phyloP scores from a whole-genome alignment of 2,329 filamentous ascomycete genomes.

The Neocucurbitaria cava region DNA sequence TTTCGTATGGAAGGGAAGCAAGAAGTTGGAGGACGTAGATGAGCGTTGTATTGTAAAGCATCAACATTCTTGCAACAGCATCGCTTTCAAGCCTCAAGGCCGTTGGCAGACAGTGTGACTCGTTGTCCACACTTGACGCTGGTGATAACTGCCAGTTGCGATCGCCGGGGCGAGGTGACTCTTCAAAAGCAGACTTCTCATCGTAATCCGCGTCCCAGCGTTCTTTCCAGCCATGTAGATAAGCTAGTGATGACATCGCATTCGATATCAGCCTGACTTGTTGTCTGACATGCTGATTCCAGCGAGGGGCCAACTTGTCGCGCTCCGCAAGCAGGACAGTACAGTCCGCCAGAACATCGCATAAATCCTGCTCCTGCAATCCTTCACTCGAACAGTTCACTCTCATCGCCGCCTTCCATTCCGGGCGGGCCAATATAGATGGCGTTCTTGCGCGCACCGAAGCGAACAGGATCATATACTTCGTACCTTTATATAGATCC shows the following conservation, averaged over 20 bases:
- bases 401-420: constrained; percentile 33
- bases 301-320: constrained; percentile 7
- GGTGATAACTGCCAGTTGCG: background rate
- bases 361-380: constrained; percentile 32
- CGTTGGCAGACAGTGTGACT: background rate
- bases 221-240: constrained; percentile 14
- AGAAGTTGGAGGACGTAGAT: constrained; percentile 35
- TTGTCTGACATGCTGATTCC: background rate
- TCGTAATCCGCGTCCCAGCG: constrained; percentile 14
- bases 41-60: constrained; percentile 39
- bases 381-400: constrained; percentile 17
- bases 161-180: background rate
- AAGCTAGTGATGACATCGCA: background rate
- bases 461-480: constrained; percentile 33
- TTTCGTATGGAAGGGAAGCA: constrained; percentile 8
- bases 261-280: background rate
- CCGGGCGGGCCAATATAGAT: constrained; percentile 32
- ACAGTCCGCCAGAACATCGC: constrained; percentile 38
- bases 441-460: constrained; percentile 23
- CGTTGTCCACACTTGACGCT: background rate
- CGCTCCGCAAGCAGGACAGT: constrained; percentile 27
- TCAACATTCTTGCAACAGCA: constrained; percentile 22
- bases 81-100: constrained; percentile 11
- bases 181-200: constrained; percentile 2
- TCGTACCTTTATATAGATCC: constrained; percentile 29